Base-by-base conservation (phyloP, 352 stramenopile genomes). In the Phytopythium chamaehyphon region DNA sequence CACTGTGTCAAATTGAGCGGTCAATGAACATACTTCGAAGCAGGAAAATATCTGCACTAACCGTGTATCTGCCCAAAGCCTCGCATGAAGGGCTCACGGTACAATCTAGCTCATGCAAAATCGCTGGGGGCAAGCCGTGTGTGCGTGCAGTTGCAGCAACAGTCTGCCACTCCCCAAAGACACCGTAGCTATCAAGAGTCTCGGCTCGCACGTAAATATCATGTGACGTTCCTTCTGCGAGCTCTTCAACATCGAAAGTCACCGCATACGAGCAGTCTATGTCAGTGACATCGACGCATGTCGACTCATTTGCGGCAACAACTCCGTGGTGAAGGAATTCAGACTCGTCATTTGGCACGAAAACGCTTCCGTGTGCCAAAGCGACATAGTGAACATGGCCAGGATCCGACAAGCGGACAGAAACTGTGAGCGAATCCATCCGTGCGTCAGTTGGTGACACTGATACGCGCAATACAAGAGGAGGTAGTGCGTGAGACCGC, bases 201-300 rank as follows among this genome's bases (percentile, higher is more conserved):
- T 93, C 83, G 1, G 76, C 56, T 7, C 79, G 67, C 24, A 93
- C 66, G 69, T 84, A 93, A 33, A 93, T 52, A 28, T 89, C 76
- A 46, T 92, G 90, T 9, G 64, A 47, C 2, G 68, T 90, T 18
- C 75, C 76, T 40, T 85, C 74, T 3, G 59, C 65, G 3, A 93
- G 64, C 8, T 62, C 63, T 6, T 76, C 64, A 24, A 89, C 66
- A 4, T 69, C 40, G 45, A 93, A 86, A 19, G 39, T 61, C 10
- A 53, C 59, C 19, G 52, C 38, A 40, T 59, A 59, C 16, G 12
- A 21, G 33, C 23, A 47, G 12, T 44, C 51, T 3, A 36, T 23
- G 2, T 18, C 12, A 36, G 2, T 53, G 15, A 19, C 21, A 14
- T 18, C 14, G 11, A 15, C 26, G 23, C 40, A 44, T 11, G 22